Percentiles rank a stretch among this genome's conserved stretches.
Evolutionary conservation across 2,329 filamentous ascomycete species (phyloP).

Genomic region (Diaporthe batatas): DNA sequence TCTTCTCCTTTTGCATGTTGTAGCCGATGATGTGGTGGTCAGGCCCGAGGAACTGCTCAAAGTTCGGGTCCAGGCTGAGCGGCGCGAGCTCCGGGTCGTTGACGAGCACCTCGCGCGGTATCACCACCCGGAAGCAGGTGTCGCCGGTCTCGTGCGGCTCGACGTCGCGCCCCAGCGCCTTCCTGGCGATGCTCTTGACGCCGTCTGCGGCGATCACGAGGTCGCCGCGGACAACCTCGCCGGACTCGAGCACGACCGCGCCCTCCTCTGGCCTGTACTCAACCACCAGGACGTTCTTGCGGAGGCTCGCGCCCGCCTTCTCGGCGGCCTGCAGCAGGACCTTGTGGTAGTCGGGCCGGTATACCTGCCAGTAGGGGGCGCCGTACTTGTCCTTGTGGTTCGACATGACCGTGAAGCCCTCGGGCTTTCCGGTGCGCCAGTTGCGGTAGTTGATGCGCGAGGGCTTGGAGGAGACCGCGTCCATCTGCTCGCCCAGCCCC

Average conservation of each 20-base stretch:
- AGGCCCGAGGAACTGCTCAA: conserved; percentile 40
- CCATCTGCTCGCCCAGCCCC: conserved; percentile 36
- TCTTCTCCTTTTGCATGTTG: conserved; percentile 41
- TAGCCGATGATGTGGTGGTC: conserved; percentile 42
- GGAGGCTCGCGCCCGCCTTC: conserved; percentile 31
- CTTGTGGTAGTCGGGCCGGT: conserved; percentile 40
- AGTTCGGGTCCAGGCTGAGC: conserved; percentile 37
- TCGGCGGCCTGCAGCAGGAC: conserved; percentile 34
- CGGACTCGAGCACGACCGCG: conserved; percentile 34
- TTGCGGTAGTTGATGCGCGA: conserved; percentile 40
- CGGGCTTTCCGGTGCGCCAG: conserved; percentile 33
- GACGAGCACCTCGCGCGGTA: conserved; percentile 25
- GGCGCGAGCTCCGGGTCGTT: conserved; percentile 36
- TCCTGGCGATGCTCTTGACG: conserved; percentile 38
- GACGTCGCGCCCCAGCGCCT: conserved; percentile 35
- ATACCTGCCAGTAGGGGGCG: conserved; percentile 40
- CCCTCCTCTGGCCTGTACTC: conserved; percentile 35
- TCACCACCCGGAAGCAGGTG: conserved; percentile 39
- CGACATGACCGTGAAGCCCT: conserved; percentile 38
- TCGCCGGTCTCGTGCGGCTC: conserved; percentile 40
- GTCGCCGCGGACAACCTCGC: conserved; percentile 35
- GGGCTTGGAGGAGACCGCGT: conserved; percentile 35
- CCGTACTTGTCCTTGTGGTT: conserved; percentile 28
- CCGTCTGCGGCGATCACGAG: conserved; percentile 37
- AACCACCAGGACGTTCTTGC: conserved; percentile 28